Conservation (phyloP, 768 basidiomycete genomes). For the Gymnopilus junonius region DNA sequence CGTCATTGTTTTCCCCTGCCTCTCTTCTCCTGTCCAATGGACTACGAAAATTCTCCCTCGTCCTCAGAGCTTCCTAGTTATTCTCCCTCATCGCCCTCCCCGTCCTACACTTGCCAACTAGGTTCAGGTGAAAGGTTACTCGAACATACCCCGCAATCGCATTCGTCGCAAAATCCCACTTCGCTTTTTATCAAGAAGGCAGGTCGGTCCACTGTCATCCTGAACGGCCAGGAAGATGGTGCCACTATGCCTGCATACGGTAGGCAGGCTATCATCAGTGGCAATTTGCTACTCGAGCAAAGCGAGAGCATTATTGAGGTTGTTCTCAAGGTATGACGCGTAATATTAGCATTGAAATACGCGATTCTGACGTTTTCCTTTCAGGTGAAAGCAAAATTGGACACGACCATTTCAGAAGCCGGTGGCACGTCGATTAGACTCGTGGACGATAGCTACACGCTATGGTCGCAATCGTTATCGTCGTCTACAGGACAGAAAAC, state of each 20-base stretch:
- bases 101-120: constrained; percentile 61
- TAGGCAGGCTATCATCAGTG: constrained; percentile 43
- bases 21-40: constrained; percentile 15
- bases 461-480: constrained; percentile 36
- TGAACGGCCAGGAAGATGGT: constrained; percentile 51
- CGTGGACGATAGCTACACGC: constrained; percentile 32
- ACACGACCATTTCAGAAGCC: constrained; percentile 40
- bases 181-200: constrained; percentile 45
- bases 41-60: constrained; percentile 10
- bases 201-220: constrained; percentile 43
- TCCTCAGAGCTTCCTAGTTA: constrained; percentile 50
- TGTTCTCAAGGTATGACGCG: constrained; percentile 44
- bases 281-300: constrained; percentile 46
- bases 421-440: constrained; percentile 39
- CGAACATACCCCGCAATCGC: constrained; percentile 46
- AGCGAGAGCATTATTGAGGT: constrained; percentile 44
- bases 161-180: constrained; percentile 31
- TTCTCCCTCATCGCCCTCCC: constrained; percentile 55
- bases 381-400: constrained; percentile 49
- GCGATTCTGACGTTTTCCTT: neutral
- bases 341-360: neutral
- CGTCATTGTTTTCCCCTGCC: neutral
- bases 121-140: constrained; percentile 56
- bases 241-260: constrained; percentile 47
- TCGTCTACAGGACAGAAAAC: constrained; percentile 10